A percentile compares a stretch with the other conserved stretches of the same genome.
These are phyloP conservation scores for Macrophomina phaseolina DNA, from an alignment of 2,329 filamentous ascomycete species.

Conservation along the genomic window DNA sequence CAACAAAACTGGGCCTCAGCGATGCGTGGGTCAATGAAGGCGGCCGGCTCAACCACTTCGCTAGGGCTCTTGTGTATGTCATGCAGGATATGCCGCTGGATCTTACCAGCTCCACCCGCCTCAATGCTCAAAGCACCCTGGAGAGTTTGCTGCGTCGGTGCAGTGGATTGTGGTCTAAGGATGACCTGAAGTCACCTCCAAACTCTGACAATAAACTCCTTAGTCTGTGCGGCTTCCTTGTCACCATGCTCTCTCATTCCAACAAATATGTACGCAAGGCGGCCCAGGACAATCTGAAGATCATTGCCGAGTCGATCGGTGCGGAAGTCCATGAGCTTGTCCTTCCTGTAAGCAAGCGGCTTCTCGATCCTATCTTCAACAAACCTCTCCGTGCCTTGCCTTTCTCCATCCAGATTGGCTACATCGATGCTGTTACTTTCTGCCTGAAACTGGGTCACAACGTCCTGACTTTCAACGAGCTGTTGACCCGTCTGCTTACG, in stretches of 20 bases:
- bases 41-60: conserved; percentile 79
- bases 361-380: conserved; percentile 90
- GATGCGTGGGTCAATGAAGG: conserved; percentile 76
- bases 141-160: conserved; percentile 79
- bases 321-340: conserved; percentile 87
- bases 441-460: conserved; percentile 88
- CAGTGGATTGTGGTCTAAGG: conserved; percentile 78
- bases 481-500: conserved; percentile 86
- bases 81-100: conserved; percentile 98
- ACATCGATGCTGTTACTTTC: conserved; percentile 97
- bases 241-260: conserved; percentile 90
- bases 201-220: conserved; percentile 65
- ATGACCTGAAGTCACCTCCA: conserved; percentile 70
- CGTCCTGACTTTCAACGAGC: conserved; percentile 90
- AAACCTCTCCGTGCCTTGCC: conserved; percentile 93
- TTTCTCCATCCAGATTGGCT: conserved; percentile 94
- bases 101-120: conserved; percentile 85
- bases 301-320: conserved; percentile 77
- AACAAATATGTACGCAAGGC: conserved; percentile 93
- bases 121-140: conserved; percentile 81
- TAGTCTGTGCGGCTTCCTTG: conserved; percentile 82
- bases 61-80: conserved; percentile 91
- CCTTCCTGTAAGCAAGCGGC: conserved; percentile 84
- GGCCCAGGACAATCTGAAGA: conserved; percentile 78
- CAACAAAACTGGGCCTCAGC: conserved; percentile 83